phyloP scores from a whole-genome alignment of 2,329 filamentous ascomycete genomes.

The Canariomyces notabilis region DNA sequence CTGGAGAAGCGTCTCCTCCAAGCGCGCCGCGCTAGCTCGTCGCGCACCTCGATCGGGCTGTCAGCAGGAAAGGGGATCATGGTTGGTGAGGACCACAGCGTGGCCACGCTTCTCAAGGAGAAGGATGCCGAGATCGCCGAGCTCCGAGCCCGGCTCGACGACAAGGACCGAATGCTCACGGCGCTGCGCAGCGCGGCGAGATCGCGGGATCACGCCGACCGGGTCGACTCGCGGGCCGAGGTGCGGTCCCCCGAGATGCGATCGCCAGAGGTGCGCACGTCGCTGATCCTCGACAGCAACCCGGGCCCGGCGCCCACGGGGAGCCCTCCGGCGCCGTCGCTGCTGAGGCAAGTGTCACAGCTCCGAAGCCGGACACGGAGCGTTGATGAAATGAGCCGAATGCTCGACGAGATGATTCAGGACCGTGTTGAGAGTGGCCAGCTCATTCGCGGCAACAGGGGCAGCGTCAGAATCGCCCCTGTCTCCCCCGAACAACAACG shows the following conservation, averaged over 20 bases:
- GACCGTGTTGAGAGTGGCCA: conserved; percentile 75
- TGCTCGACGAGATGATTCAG: conserved; percentile 95
- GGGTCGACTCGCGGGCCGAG: conserved; percentile 34
- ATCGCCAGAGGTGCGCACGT: conserved; percentile 28
- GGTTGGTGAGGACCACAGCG: conserved; percentile 74
- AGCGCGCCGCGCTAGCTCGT: conserved; percentile 83
- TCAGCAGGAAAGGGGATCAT: conserved; percentile 56
- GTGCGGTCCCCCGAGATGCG: too few species aligned
- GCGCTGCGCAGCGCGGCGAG: conserved; percentile 81
- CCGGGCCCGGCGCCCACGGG: conserved; percentile 27
- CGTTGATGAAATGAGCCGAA: conserved; percentile 87
- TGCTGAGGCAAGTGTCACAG: conserved; percentile 27
- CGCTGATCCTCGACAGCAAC: conserved; percentile 31
- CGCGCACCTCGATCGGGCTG: conserved; percentile 73
- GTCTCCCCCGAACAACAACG: conserved; percentile 40
- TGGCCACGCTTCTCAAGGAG: conserved; percentile 69
- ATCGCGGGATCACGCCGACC: conserved; percentile 76
- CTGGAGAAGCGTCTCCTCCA: conserved; percentile 89
- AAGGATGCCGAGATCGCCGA: conserved; percentile 92
- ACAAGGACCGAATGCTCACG: conserved; percentile 90
- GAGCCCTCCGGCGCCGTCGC: conserved; percentile 27
- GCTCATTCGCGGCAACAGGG: conserved; percentile 60
- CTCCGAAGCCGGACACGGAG: conserved; percentile 56
- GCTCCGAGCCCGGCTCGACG: conserved; percentile 80
- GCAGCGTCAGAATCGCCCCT: conserved; percentile 57